phyloP scores from a whole-genome alignment of 1,139 yeast genomes.

The Kurtzmaniella quercitrusa region DNA sequence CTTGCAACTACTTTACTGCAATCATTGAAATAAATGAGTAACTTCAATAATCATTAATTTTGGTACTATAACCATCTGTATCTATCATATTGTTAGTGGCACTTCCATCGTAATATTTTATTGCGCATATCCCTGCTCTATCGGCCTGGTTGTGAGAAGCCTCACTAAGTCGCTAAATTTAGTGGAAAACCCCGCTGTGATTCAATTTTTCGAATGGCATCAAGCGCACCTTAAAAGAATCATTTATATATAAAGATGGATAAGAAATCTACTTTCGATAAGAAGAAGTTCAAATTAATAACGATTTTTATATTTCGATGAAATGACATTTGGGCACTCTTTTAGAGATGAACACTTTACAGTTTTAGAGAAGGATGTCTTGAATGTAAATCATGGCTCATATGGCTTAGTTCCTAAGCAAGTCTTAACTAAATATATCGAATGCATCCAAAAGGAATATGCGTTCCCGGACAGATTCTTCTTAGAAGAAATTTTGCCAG shows the following conservation, averaged over 20 bases:
- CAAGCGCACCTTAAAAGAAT: no score
- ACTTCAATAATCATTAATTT: no score
- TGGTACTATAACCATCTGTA: no score
- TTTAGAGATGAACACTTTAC: conserved; percentile 47
- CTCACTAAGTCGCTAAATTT: no score
- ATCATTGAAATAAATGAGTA: no score
- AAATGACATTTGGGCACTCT: conserved; percentile 45
- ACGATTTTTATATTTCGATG: no score
- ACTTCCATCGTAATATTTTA: no score
- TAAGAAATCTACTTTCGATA: background rate
- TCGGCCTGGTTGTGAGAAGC: no score
- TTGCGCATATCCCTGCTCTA: no score
- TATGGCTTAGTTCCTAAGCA: conserved; percentile 47
- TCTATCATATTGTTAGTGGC: no score
- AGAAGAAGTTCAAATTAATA: no score
- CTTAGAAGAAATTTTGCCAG: conserved; percentile 17
- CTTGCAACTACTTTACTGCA: no score
- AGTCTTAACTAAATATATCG: conserved; percentile 25
- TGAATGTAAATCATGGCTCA: conserved; percentile 53
- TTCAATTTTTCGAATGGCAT: background rate
- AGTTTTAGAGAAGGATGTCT: conserved; percentile 27
- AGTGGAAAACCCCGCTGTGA: background rate
- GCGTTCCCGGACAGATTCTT: conserved; percentile 41
- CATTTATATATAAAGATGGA: background rate
- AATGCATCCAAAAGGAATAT: conserved; percentile 23